Conservation (phyloP, 192 early-diverging fungal species). For the Linnemannia schmuckeri region DNA sequence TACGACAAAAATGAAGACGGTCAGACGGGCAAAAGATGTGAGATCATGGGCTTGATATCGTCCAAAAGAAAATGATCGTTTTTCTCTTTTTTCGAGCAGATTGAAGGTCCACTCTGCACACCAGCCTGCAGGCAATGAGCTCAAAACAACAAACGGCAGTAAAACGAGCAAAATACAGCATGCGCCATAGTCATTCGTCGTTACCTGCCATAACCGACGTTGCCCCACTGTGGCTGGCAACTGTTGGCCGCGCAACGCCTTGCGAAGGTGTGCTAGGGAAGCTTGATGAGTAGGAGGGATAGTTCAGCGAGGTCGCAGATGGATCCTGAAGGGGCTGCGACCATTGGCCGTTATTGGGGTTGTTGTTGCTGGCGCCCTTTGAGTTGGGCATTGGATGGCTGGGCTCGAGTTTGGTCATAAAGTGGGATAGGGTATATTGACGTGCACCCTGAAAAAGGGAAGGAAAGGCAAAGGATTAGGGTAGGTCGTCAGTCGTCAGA, state of each 20-base stretch:
- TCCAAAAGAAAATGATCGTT: not conserved
- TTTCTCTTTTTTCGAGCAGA: not conserved
- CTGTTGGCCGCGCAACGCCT: conserved; percentile 15
- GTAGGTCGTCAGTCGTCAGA: not conserved
- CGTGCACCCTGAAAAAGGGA: not conserved
- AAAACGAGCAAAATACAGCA: not conserved
- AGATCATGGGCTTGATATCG: not conserved
- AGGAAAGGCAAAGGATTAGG: conserved; percentile 5
- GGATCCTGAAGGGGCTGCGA: conserved; percentile 40
- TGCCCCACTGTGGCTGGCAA: conserved; percentile 1
- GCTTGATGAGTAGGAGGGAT: conserved; percentile 30
- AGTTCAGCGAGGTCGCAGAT: conserved; percentile 20
- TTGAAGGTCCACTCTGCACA: conserved; percentile 2
- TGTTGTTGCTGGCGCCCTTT: conserved; percentile 32
- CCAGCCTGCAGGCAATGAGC: not conserved
- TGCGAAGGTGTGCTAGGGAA: conserved; percentile 30
- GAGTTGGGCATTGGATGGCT: conserved; percentile 41
- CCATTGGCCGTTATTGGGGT: conserved; percentile 24
- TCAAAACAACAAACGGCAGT: not conserved
- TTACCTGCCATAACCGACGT: conserved; percentile 20
- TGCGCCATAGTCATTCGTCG: not conserved
- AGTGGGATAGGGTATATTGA: not conserved
- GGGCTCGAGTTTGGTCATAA: conserved; percentile 52
- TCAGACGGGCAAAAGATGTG: conserved; percentile 3
- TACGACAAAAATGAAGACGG: not conserved